Base-by-base conservation (phyloP, 345 rosid species). In the Euphorbia tirucalli region DNA sequence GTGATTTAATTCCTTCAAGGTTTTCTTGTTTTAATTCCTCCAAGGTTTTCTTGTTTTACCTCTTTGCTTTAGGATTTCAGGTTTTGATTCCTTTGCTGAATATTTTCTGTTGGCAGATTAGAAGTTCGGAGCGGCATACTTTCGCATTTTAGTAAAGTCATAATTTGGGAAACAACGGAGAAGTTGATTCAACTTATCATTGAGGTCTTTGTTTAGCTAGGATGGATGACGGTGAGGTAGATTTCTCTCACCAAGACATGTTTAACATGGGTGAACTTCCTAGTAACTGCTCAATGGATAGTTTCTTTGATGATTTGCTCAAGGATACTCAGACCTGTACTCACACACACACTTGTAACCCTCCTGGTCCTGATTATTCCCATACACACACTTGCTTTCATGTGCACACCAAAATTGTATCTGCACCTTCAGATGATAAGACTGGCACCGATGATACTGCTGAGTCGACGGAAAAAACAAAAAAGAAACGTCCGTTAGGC, bases 181-280 rank as follows among this genome's bases (percentile, higher is more conserved):
- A 58, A 72, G 67, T 75, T 78, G 54, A 61, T 46, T 37, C 15
- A n/a, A 61, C 35, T 69, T 70, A 58, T 65, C 18, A 19, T 65
- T 65, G 37, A 70, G 80, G 59, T 75, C 37, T 52, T 41, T 5
- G 30, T 50, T 43, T 60, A 21, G 64, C 65, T 67, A 2, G 9
- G 56, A 91, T 96, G 99, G 98, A 90, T 24, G 96, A 93, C 48
- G 99, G 99, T 10, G 97, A 93, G 91, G 78, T 96, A 50, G 98
- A 96, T 52, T 93, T 84, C 78, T 89, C 97, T 5, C 85, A 89
- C 60, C 97, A 90, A 61, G 93, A 92, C 70, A 66, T 93, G 71
- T 88, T 93, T 71, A 86, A 83, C 54, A 73, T 86, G 82, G 93
- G 82, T 74, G 94, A 84, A 11, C 31, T 90, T 56, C 92, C 91